Evolutionary conservation across 345 rosid genomes (phyloP), one percentile per base, ranked within the genome.

Genomic region (Eucalyptus decipiens): DNA sequence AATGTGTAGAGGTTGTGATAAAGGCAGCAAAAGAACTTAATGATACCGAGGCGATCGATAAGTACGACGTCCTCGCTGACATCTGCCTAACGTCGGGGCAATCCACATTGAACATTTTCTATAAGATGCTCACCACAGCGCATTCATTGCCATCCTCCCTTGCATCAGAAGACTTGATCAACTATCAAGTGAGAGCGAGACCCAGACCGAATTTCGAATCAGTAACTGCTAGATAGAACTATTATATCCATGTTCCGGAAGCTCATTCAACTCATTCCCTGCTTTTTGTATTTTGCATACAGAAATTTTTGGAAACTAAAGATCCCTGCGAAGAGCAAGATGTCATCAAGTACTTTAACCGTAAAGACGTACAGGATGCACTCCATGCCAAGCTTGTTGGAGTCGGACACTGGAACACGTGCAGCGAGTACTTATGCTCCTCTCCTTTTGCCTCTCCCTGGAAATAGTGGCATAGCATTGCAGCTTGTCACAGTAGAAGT

Each of bases 351-450:
- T 94, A 93, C 88, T 88, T 93, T 49, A 94, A 93, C 90, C 88
- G 93, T 76, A 92, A 91, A 92, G 95, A 94, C 88, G 96, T 94
- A 6, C 93, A 91, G 88, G 72, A 87, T 54, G 92, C 94, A 88
- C 87, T 93, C 51, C 94, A 93, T 56, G 96, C 94, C 49, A 80
- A 62, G 88, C 93, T 94, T 34, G 90, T 89, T 2, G 94, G 92
- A 48, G 88, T 89, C 43, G 47, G 54, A 6, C 37, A 11, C 49
- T 93, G 96, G 96, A 89, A 80, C 48, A 69, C 88, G 7, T 91
- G 96, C 87, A 92, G 89, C 90, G 52, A 65, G 95, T 93, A 92
- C 87, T 81, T n/a, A 48, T 60, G 86, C 65, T 32, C 15, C 30
- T 43, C 65, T 16, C 37, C 18, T 30, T 34, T 47, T 16, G 42